Conservation (phyloP, 306 rosid genomes). For the Malus domestica region ASM211411v1 NC_041803.1:5851001-5851500, state of each 20-base stretch:
- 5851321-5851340: background rate
- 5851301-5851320: background rate
- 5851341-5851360: background rate
- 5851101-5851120: background rate
- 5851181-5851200: background rate
- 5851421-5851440: background rate
- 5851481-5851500: background rate
- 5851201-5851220: background rate
- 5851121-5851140: background rate
- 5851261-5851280: background rate
- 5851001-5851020: conserved; percentile 41
- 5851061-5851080: background rate
- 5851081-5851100: background rate
- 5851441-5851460: background rate
- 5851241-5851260: background rate
- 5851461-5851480: background rate
- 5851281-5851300: background rate
- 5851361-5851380: background rate
- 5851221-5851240: background rate
- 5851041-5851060: background rate
- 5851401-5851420: background rate
- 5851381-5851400: background rate
- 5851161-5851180: background rate
- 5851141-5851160: background rate
- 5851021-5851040: conserved; percentile 44